These are phyloP conservation scores for Ceratobasidium theobromae DNA, from an alignment of 1,284 basidiomycete genomes.

Conservation along the genomic window DNA sequence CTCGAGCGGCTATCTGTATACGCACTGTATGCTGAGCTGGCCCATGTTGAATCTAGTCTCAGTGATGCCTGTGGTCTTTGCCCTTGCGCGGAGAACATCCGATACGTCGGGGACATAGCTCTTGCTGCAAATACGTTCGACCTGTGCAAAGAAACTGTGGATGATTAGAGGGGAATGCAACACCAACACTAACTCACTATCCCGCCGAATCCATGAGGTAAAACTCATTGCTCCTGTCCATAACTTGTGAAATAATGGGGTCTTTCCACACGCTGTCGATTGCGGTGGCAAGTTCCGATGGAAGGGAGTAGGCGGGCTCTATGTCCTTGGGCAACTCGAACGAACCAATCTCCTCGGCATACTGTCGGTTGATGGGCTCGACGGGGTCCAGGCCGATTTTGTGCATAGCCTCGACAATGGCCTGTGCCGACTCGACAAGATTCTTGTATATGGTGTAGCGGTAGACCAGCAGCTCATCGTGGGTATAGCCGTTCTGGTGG, in stretches of 20 bases:
- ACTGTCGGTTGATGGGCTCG: constrained; percentile 65
- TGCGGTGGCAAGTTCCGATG: constrained; percentile 69
- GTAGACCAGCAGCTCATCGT: constrained; percentile 78
- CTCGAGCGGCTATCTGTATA: background rate
- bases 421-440: constrained; percentile 76
- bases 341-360: constrained; percentile 31
- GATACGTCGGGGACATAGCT: constrained; percentile 86
- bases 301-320: constrained; percentile 49
- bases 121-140: constrained; percentile 74
- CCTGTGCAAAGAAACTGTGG: constrained; percentile 82
- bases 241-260: constrained; percentile 80
- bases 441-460: constrained; percentile 72
- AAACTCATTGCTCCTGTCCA: constrained; percentile 87
- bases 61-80: constrained; percentile 91
- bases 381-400: constrained; percentile 86
- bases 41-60: constrained; percentile 65
- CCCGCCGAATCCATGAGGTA: constrained; percentile 95
- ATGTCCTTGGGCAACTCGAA: constrained; percentile 24
- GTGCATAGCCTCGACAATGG: constrained; percentile 84
- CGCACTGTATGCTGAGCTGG: constrained; percentile 35
- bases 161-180: background rate
- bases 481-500: constrained; percentile 89
- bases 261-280: constrained; percentile 90
- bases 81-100: constrained; percentile 86
- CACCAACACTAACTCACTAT: constrained; percentile 61